Evolutionary conservation across 2,329 filamentous ascomycete genomes (phyloP).

Genomic region (Trichoderma harzianum): DNA sequence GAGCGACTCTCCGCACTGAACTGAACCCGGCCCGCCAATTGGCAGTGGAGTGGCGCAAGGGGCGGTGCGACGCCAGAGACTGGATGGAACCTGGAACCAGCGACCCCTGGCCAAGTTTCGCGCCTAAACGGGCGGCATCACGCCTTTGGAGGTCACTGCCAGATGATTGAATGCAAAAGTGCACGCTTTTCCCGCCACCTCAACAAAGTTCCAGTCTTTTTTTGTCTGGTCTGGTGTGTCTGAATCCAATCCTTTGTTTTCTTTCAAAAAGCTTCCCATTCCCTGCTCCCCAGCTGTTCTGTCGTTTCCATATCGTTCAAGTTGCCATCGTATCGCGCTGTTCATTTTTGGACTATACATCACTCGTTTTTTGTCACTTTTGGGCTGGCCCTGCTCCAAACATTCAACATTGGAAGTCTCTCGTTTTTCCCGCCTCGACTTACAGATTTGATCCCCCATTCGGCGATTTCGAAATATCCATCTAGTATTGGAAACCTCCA

Average conservation of each 20-base stretch:
- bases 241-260: not conserved
- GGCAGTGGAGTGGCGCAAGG: not conserved
- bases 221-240: not conserved
- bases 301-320: too few relatives aligned
- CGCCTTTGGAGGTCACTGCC: not conserved
- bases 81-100: too few relatives aligned
- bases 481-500: not conserved
- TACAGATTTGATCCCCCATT: not conserved
- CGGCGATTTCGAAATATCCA: not conserved
- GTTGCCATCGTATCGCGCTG: not conserved
- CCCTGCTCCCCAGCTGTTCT: not conserved
- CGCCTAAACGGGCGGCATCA: not conserved
- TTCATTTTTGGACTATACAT: not conserved
- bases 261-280: not conserved
- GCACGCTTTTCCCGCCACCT: not conserved
- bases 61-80: not conserved
- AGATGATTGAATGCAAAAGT: not conserved
- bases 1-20: not conserved
- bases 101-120: conserved; percentile 6
- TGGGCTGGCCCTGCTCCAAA: not conserved
- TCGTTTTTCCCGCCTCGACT: not conserved
- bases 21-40: not conserved
- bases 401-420: not conserved
- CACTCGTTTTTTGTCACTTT: not conserved
- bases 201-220: not conserved